phyloP scores from a whole-genome alignment of 108 stramenopile species.

The Cylindrotheca closterium region DNA sequence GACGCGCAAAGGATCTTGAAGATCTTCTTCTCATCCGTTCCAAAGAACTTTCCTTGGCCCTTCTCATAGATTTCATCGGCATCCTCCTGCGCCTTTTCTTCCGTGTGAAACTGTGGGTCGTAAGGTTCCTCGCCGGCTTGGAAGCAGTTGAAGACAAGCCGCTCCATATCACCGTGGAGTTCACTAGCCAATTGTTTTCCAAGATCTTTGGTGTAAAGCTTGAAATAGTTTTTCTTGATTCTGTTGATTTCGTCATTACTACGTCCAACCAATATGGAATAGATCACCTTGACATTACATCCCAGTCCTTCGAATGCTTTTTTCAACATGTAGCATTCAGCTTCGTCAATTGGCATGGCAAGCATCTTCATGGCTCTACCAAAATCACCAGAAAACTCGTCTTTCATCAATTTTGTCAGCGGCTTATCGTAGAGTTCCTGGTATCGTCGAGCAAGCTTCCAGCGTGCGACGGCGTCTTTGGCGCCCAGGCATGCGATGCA shows the following conservation, averaged over 20 bases:
- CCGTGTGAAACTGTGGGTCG: conserved; percentile 65
- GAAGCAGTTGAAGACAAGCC: conserved; percentile 48
- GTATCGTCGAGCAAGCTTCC: conserved; percentile 52
- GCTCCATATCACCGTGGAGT: conserved; percentile 58
- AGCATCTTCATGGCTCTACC: conserved; percentile 45
- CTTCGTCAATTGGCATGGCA: conserved; percentile 50
- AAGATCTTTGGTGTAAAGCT: conserved; percentile 70
- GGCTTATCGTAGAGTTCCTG: conserved; percentile 47
- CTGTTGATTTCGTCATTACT: conserved; percentile 63
- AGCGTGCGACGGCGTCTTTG: conserved; percentile 37
- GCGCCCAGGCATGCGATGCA: conserved; percentile 43
- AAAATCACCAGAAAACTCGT: conserved; percentile 63
- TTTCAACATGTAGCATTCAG: conserved; percentile 63
- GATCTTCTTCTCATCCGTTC: conserved; percentile 57
- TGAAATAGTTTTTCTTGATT: conserved; percentile 68
- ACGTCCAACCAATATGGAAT: conserved; percentile 58
- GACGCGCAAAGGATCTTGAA: conserved; percentile 50
- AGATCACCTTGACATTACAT: conserved; percentile 49
- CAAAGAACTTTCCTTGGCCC: conserved; percentile 63
- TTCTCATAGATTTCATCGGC: conserved; percentile 52
- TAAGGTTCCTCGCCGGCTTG: conserved; percentile 62
- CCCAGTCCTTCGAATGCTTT: conserved; percentile 65
- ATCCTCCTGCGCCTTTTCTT: conserved; percentile 62
- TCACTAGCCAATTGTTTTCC: conserved; percentile 43
- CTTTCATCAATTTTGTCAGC: conserved; percentile 59